Base-by-base conservation (phyloP, 2,329 filamentous ascomycete genomes). In the Teratosphaeria pseudoeucalypti region DNA sequence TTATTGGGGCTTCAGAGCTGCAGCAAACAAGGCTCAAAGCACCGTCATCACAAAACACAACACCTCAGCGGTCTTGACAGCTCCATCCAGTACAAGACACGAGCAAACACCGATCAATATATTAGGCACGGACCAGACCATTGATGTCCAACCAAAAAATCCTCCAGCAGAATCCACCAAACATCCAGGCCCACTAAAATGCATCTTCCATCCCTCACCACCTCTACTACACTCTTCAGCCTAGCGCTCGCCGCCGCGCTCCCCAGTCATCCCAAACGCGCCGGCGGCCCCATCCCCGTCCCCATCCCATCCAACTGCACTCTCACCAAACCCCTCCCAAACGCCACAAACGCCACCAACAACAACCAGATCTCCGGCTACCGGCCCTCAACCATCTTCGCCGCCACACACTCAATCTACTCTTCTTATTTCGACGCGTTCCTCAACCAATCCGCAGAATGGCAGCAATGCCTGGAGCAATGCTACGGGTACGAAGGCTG, bases 401-500 rank as follows among this genome's bases (percentile, higher is more conserved):
- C 61, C n/a, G 55, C 63, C 23, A 62, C 70, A 23, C 72, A 64
- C 56, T 54, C 71, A 52, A 61, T 70, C 57, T 70, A 68, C 62
- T 64, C 68, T 12, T 73, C 72, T 66, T 76, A 75, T 61, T 67
- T 70, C 19, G 61, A 67, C 19, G 57, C 56, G 9, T 39, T 56
- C 32, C 27, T 52, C 10, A 57, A 60, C 23, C 58, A 60, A 23
- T 34, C 43, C 3, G 56, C 61, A 6, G 62, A 65, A 57, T 68
- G 68, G 14, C 57, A 67, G 57, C 69, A 73, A 57, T 76, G 74
- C 61, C 66, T 72, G 3, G 57, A 76, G 61, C 75, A 76, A 61
- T 77, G 75, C 65, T 73, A 76, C 58, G 74, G 75, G 12, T 73
- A 72, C 54, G 59, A 64, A 69, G 49, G 60, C 60, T 77, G 75